These are phyloP conservation scores for Zoysia japonica DNA, from an alignment of 176 grass and related monocot genomes.

Conservation along the genomic window DNA sequence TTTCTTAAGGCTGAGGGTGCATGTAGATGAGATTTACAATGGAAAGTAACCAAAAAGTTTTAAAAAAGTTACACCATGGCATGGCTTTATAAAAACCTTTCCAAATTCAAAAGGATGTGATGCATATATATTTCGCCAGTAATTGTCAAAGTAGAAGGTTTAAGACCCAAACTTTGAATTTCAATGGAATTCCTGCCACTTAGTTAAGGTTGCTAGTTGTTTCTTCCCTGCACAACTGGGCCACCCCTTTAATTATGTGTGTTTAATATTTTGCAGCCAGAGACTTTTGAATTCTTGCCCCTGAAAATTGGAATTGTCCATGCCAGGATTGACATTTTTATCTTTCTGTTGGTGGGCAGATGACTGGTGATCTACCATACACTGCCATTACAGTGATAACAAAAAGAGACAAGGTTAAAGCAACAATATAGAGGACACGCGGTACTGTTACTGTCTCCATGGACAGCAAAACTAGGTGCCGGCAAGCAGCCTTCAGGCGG, in stretches of 20 bases:
- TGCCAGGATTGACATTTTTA: not conserved
- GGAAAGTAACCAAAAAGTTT: not conserved
- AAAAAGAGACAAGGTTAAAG: not conserved
- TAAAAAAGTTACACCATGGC: not conserved
- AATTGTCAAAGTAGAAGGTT: not conserved
- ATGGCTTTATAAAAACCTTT: not conserved
- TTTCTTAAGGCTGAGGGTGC: not conserved
- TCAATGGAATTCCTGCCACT: constrained; percentile 11
- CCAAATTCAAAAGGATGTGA: not conserved
- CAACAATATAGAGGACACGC: no score
- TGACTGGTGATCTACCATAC: not conserved
- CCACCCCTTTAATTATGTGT: not conserved
- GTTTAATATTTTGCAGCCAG: not conserved
- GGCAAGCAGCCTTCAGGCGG: not conserved
- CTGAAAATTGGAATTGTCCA: constrained; percentile 26
- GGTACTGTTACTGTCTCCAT: not conserved
- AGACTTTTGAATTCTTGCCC: constrained; percentile 35
- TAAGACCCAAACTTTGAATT: constrained; percentile 38
- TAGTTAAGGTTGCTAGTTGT: constrained; percentile 10
- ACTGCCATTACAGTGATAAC: not conserved
- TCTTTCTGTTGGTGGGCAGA: not conserved
- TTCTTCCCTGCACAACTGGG: constrained; percentile 7
- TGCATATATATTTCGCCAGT: not conserved
- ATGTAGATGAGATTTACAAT: not conserved
- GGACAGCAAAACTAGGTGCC: not conserved